Conservation (phyloP, 176 grass and related monocot genomes). For the Ensete glaucum region DNA sequence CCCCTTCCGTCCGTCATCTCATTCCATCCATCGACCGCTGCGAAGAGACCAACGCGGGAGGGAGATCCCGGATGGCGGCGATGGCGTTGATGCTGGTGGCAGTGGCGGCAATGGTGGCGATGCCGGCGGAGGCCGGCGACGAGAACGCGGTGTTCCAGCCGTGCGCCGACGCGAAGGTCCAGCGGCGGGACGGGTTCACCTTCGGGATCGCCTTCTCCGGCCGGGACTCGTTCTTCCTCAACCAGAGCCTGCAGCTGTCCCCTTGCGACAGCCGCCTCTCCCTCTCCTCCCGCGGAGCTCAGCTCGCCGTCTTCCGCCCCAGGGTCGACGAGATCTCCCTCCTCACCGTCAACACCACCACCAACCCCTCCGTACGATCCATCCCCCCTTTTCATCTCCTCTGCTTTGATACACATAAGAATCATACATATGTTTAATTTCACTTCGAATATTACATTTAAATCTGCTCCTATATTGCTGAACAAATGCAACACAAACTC, state of each 20-base stretch:
- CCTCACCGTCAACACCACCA: slow-evolving; percentile 71
- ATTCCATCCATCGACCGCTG: not conserved
- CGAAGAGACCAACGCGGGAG: not conserved
- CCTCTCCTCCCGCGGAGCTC: slow-evolving; percentile 22
- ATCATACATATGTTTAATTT: too few relatives aligned
- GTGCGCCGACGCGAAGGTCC: slow-evolving; percentile 60
- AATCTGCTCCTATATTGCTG: too few relatives aligned
- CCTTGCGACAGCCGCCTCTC: slow-evolving; percentile 72
- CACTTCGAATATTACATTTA: too few relatives aligned
- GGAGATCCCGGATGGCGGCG: not conserved
- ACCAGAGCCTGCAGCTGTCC: slow-evolving; percentile 46
- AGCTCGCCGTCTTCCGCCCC: slow-evolving; percentile 65
- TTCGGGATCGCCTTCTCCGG: slow-evolving; percentile 72
- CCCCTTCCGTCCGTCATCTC: not conserved
- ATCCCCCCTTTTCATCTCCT: too few relatives aligned
- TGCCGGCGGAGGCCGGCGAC: slow-evolving; percentile 23
- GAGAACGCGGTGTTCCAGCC: slow-evolving; percentile 62
- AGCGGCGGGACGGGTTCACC: slow-evolving; percentile 71
- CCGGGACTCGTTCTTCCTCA: slow-evolving; percentile 49
- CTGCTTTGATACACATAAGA: too few relatives aligned
- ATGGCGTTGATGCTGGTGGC: not conserved
- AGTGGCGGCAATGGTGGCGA: not conserved
- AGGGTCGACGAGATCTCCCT: slow-evolving; percentile 91
- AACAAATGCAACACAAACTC: too few relatives aligned
- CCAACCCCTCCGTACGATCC: not conserved